Conservation (phyloP, 371 early-diverging fungal genomes). For the Mucor indicus region DNA sequence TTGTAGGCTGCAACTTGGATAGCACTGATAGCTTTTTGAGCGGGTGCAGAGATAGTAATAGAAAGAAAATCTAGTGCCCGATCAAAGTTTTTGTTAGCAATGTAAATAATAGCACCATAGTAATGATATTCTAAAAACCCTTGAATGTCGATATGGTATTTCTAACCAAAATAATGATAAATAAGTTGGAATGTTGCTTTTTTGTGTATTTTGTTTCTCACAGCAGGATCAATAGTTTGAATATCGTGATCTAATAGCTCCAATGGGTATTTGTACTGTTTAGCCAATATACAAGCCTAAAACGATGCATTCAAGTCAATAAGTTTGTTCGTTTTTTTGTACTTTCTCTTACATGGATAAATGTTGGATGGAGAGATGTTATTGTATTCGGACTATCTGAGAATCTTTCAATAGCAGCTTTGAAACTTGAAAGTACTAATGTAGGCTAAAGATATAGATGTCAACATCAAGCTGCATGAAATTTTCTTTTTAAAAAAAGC, state of each 20-base stretch:
- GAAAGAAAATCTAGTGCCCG: conserved; percentile 64
- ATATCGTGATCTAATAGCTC: conserved; percentile 58
- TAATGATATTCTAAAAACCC: conserved; percentile 75
- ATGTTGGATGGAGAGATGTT: conserved; percentile 57
- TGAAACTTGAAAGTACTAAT: conserved; percentile 40
- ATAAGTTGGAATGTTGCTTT: background rate
- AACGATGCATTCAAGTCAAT: background rate
- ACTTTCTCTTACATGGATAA: conserved; percentile 42
- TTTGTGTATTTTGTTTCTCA: conserved; percentile 9
- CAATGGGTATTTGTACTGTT: conserved; percentile 56
- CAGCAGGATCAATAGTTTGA: conserved; percentile 51
- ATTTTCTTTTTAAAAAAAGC: background rate
- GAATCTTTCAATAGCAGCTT: conserved; percentile 37
- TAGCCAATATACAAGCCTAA: conserved; percentile 59
- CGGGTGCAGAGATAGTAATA: conserved; percentile 65
- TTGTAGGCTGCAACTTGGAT: conserved; percentile 81
- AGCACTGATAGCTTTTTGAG: conserved; percentile 55
- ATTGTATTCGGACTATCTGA: conserved; percentile 32
- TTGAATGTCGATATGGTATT: conserved; percentile 36
- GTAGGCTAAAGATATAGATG: conserved; percentile 28
- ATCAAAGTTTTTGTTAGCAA: conserved; percentile 63
- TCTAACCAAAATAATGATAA: conserved; percentile 5
- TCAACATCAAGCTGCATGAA: background rate
- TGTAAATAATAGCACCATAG: conserved; percentile 74
- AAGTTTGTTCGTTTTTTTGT: background rate